Evolutionary conservation across 768 basidiomycete genomes (phyloP), one percentile per base, ranked within the genome.

Genomic region (Calocera viscosa): DNA sequence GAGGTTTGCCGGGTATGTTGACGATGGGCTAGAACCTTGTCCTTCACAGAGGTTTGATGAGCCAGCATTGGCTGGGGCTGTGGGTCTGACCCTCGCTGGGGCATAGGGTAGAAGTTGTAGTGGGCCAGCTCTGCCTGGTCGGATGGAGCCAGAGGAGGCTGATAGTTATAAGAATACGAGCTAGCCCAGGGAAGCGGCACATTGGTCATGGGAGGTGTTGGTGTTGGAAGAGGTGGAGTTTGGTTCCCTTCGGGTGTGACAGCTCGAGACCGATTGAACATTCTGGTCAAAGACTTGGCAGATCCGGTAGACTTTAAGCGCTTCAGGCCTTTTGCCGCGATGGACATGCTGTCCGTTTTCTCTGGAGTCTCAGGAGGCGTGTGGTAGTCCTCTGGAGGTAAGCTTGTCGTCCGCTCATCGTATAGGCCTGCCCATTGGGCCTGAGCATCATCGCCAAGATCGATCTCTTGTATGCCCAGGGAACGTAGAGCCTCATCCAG

Each of bases 161-260:
- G 53, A 32, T 60, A 47, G 43, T 47, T 47, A 47, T 47, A 60
- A 26, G 53, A 60, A 60, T 60, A 60, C 30, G 53, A 60, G 19
- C 53, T 60, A 8, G 53, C 53, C 53, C 53, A 60, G 2, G 53
- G 53, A 26, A 60, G 30, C 22, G 11, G 53, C 7, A 32, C 26
- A 16, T 26, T 60, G 14, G 53, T 16, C 53, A 60, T 60, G 10
- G 53, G 53, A 16, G 53, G 53, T 16, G 53, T 60, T 16, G 53
- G 24, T 5, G 53, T 26, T 32, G 53, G 53, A 10, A 60, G 24
- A 26, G 53, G 53, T 2, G 53, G 53, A 11, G 53, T 60, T 22
- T 60, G 53, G 30, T 26, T 60, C 10, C 53, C 30, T 26, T 60
- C 53, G 14, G 53, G 53, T 32, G 53, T 60, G 2, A 5, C 22